Conservation (phyloP, 306 rosid species). For the cucumber (Cucumis sativus) region DNA sequence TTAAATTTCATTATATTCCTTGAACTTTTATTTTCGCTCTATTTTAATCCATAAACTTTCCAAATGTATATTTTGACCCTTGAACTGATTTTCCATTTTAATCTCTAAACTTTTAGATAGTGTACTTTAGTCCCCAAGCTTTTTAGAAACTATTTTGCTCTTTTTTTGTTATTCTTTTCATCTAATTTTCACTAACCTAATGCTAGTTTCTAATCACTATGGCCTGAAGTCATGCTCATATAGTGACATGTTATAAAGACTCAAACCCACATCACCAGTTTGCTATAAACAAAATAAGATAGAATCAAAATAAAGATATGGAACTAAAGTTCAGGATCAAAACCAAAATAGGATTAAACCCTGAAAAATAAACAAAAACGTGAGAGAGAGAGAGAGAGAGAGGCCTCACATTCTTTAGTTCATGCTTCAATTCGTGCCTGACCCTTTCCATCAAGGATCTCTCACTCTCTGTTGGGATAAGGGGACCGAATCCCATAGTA, state of each 20-base stretch:
- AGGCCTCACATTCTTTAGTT: conserved; percentile 82
- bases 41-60: too few relatives aligned
- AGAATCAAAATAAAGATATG: background rate
- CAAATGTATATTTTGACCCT: background rate
- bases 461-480: conserved; percentile 80
- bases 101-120: background rate
- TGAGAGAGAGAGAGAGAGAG: conserved; percentile 13
- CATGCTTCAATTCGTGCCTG: conserved; percentile 85
- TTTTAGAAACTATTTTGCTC: background rate
- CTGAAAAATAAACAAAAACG: background rate
- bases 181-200: background rate
- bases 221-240: too few relatives aligned
- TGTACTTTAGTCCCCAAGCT: too few relatives aligned
- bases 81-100: background rate
- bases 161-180: too few relatives aligned
- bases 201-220: background rate
- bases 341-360: background rate
- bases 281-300: too few relatives aligned
- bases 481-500: conserved; percentile 75
- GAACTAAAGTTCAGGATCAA: too few relatives aligned
- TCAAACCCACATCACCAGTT: background rate
- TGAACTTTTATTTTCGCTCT: background rate
- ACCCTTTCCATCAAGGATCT: conserved; percentile 94
- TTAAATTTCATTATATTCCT: too few relatives aligned
- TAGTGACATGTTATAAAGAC: too few relatives aligned